These are phyloP conservation scores for Tillandsia leiboldiana DNA, from an alignment of 176 grass and related monocot genomes.

Conservation along the genomic window DNA sequence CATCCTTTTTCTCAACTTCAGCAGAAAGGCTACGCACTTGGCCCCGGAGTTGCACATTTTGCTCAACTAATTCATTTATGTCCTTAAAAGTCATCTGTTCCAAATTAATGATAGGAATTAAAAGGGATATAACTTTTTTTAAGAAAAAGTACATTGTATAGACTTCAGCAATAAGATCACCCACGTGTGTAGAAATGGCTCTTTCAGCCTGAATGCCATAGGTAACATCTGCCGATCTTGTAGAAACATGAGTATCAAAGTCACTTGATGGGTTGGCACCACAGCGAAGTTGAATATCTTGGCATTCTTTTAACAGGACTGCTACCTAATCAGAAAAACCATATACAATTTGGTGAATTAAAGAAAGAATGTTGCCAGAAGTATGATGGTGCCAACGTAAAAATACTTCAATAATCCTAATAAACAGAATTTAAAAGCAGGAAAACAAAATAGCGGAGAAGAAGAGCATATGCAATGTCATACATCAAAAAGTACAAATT, in stretches of 20 bases:
- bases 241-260: conserved; percentile 26
- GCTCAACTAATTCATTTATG: conserved; percentile 70
- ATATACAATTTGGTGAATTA: not conserved
- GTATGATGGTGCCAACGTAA: not conserved
- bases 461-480: not conserved
- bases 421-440: not conserved
- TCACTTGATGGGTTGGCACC: conserved; percentile 37
- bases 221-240: conserved; percentile 19
- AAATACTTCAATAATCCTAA: not conserved
- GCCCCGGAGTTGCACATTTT: conserved; percentile 84
- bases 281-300: conserved; percentile 90
- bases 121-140: not conserved
- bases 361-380: not conserved
- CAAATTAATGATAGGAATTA: conserved; percentile 23
- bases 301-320: conserved; percentile 90
- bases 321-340: conserved; percentile 36
- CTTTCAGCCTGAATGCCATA: conserved; percentile 13
- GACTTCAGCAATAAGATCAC: conserved; percentile 12
- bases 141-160: not conserved
- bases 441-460: too few species aligned
- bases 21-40: conserved; percentile 58
- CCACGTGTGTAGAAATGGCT: conserved; percentile 30
- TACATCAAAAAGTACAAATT: not conserved
- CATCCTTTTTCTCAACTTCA: conserved; percentile 63
- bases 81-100: conserved; percentile 82